A percentile compares a stretch with the other conserved stretches of the same genome.
phyloP scores from a whole-genome alignment of 1,284 basidiomycete species.

The Irpex lacteus region DNA sequence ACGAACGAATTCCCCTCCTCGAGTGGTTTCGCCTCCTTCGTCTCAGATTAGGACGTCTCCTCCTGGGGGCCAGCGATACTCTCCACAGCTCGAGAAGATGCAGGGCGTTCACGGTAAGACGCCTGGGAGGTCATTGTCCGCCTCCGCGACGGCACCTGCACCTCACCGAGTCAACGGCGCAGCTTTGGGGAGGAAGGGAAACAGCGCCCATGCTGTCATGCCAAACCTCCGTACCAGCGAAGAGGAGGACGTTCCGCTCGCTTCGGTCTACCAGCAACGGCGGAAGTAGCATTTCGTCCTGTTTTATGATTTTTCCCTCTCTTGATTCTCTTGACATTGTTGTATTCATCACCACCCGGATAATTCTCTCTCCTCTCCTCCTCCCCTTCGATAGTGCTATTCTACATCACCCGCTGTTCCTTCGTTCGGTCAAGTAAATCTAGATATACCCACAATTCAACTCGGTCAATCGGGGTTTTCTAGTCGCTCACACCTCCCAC shows the following conservation, averaged over 20 bases:
- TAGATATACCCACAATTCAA: conserved; percentile 22
- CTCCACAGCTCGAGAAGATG: conserved; percentile 31
- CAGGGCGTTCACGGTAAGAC: conserved; percentile 30
- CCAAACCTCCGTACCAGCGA: conserved; percentile 42
- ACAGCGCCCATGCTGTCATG: conserved; percentile 59
- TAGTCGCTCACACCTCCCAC: conserved; percentile 3
- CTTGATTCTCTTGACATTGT: conserved; percentile 6
- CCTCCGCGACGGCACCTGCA: conserved; percentile 48
- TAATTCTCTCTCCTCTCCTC: conserved; percentile 7
- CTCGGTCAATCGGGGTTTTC: conserved; percentile 15
- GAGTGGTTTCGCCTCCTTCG: conserved; percentile 30
- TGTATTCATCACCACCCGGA: conserved; percentile 4
- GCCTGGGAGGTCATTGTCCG: conserved; percentile 64
- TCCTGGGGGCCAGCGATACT: conserved; percentile 36
- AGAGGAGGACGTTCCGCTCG: conserved; percentile 76
- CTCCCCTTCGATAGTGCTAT: conserved; percentile 12
- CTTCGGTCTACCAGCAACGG: conserved; percentile 63
- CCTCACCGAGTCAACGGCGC: conserved; percentile 48
- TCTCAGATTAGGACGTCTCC: not conserved
- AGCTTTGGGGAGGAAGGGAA: conserved; percentile 48
- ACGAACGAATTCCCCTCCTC: conserved; percentile 9
- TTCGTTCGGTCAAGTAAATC: conserved; percentile 15
- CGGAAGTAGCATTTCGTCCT: conserved; percentile 27
- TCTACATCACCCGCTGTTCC: not conserved
- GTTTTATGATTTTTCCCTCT: not conserved